Base-by-base conservation (phyloP, 768 basidiomycete genomes). In the Tricholoma flavovirens region DNA sequence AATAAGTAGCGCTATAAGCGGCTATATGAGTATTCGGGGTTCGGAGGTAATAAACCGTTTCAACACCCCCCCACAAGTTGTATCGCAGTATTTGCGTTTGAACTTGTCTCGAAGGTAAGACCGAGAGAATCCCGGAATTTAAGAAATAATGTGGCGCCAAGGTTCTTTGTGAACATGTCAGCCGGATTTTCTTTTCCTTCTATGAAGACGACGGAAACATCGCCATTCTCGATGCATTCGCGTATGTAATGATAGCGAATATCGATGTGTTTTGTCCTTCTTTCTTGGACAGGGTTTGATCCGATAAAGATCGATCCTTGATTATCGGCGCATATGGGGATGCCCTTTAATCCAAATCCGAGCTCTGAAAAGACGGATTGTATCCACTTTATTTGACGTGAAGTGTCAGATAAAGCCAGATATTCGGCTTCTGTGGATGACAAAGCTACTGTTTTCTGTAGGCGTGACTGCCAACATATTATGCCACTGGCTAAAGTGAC, bases 191-290 rank as follows among this genome's bases (percentile, higher is more conserved):
- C 63, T 5, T 57, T 46, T 0, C 75, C 73, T 35, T 60, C 57
- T 17, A 75, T 60, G 57, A 74, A 71, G 12, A 42, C 22, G 3
- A 77, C 21, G 0, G 11, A 17, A 21, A 79, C 35, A 0, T 66
- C 56, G 1, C 62, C 53, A 7, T 59, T 49, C 4, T 67, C 61
- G 4, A 78, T 62, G 1, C 56, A 56, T 55, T 79, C 68, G 1
- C 71, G 66, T n/a, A 77, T 55, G 53, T 67, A 74, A 56, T 79
- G 75, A 55, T 73, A 68, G 4, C 65, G 56, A 11, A 77, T 68
- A 24, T 77, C 71, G 55, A 80, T 73, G 62, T 79, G 79, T 59
- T 77, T 79, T 8, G 69, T 66, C 15, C 71, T 60, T 2, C 62
- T 49, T 54, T 80, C 77, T 54, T 67, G 66, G 1, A 60, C 45